Percentiles rank a stretch among this genome's conserved stretches.
These are phyloP conservation scores for Caloboletus firmus DNA, from an alignment of 1,284 basidiomycete species.

Conservation along the genomic window DNA sequence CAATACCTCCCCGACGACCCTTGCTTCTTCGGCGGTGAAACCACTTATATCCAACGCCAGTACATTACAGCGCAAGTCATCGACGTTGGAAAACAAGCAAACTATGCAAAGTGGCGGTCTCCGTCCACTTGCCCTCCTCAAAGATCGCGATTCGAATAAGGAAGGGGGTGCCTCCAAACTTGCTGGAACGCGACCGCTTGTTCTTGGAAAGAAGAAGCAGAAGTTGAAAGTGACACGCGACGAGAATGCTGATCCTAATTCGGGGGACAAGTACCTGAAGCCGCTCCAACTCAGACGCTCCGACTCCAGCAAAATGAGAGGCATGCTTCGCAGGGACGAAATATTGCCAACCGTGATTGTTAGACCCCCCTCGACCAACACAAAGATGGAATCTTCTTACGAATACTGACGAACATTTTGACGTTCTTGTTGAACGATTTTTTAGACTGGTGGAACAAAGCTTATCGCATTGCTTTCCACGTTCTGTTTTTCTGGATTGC, in stretches of 20 bases:
- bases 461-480: constrained; percentile 6
- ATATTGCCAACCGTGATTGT: constrained; percentile 47
- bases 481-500: not conserved
- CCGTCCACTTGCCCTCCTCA: constrained; percentile 63
- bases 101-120: constrained; percentile 46
- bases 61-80: constrained; percentile 45
- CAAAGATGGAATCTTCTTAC: constrained; percentile 8
- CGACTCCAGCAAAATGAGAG: constrained; percentile 61
- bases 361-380: constrained; percentile 42
- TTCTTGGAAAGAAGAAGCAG: constrained; percentile 51
- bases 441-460: not conserved
- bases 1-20: constrained; percentile 32
- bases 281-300: constrained; percentile 57
- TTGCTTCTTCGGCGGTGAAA: constrained; percentile 48
- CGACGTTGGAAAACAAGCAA: constrained; percentile 33
- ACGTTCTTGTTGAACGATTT: not conserved
- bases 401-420: constrained; percentile 14
- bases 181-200: constrained; percentile 49
- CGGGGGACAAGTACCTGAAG: constrained; percentile 47
- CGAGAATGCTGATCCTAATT: constrained; percentile 44
- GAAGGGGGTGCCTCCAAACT: constrained; percentile 17
- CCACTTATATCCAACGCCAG: constrained; percentile 53
- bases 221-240: constrained; percentile 41
- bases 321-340: constrained; percentile 42
- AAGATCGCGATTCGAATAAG: constrained; percentile 52